A percentile compares a stretch with the other conserved stretches of the same genome.
These are phyloP conservation scores for Lepidium aucheri DNA, from an alignment of 345 rosid species.

Conservation along the genomic window DNA sequence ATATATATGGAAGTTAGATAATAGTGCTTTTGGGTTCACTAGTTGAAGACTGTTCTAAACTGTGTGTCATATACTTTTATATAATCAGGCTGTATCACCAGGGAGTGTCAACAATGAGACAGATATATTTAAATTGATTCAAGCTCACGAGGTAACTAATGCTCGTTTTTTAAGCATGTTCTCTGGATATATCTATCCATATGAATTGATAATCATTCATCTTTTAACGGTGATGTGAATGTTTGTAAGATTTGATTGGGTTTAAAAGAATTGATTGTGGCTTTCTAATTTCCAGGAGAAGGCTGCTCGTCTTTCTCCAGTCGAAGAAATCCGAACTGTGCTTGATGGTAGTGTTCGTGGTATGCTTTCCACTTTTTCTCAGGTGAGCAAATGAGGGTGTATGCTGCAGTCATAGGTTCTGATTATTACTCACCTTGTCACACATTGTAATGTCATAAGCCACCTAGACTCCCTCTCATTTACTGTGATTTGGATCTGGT, in stretches of 20 bases:
- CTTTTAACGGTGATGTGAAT: neutral
- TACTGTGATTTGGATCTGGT: neutral
- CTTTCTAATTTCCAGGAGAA: constrained; percentile 42
- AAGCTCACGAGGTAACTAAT: constrained; percentile 61
- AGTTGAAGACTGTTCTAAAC: neutral
- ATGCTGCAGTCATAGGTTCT: neutral
- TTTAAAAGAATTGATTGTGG: neutral
- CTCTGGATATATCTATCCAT: neutral
- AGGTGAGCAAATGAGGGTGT: constrained; percentile 37
- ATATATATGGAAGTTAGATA: neutral
- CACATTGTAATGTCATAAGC: neutral
- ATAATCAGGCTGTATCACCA: constrained; percentile 43
- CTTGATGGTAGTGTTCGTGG: constrained; percentile 54
- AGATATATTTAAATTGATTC: constrained; percentile 61
- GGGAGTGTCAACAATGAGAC: constrained; percentile 43
- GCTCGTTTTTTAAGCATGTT: neutral
- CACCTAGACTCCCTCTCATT: neutral
- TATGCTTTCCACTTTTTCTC: constrained; percentile 76
- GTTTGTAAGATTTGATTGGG: neutral
- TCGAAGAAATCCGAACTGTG: constrained; percentile 69
- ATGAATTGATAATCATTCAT: neutral
- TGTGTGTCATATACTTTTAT: constrained; percentile 4
- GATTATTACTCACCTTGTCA: neutral
- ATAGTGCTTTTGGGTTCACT: neutral
- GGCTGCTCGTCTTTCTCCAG: constrained; percentile 75